Evolutionary conservation across 2,329 filamentous ascomycete genomes (phyloP), one percentile per base, ranked within the genome.

Genomic region (Chaetomiaceae sp.): DNA sequence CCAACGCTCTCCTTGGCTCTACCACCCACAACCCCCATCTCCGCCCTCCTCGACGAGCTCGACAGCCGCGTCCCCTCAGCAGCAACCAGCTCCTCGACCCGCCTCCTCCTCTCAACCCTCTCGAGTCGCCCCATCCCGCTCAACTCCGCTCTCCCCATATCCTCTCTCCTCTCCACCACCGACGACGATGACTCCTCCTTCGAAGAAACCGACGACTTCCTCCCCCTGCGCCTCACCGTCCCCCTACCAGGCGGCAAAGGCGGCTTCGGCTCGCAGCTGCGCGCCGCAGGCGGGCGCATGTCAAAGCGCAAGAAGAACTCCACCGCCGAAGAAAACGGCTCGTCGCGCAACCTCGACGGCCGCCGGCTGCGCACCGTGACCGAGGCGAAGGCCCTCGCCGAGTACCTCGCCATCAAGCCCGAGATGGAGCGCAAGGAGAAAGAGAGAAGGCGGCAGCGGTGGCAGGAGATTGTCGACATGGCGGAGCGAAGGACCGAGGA

Each of bases 211-310:
- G n/a, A n/a, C n/a, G 22, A 17, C 31, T 85, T 97, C 61, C 78
- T 99, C 15, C 86, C 91, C 0, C 80, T 99, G 4, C 89, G 91
- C 50, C 82, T 99, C 27, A 86, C 84, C 6, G 77, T 86, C 1
- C 87, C 88, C 6, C 74, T 96, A 36, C 88, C 87, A 63, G 94
- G 95, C 74, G 95, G 95, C 68, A 99, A 99, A 69, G 94, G 94
- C 71, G 94, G 94, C 65, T 99, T 99, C 68, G 94, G 94, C 50
- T 97, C 92, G 1, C 95, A 99, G 70, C 84, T 99, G 34, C 89
- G 95, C 66, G 94, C 95, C 0, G 94, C 94, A 3, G 94, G 95
- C 67, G 94, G 95, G 37, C 92, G 95, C 74, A 99, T 99, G 94
- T 95, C 89, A n/a, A 82, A 82, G 64, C 83, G 85, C 63, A 95